These are phyloP conservation scores for Hippophae gyantsensis DNA, from an alignment of 306 rosid species.

Conservation along the genomic window DNA sequence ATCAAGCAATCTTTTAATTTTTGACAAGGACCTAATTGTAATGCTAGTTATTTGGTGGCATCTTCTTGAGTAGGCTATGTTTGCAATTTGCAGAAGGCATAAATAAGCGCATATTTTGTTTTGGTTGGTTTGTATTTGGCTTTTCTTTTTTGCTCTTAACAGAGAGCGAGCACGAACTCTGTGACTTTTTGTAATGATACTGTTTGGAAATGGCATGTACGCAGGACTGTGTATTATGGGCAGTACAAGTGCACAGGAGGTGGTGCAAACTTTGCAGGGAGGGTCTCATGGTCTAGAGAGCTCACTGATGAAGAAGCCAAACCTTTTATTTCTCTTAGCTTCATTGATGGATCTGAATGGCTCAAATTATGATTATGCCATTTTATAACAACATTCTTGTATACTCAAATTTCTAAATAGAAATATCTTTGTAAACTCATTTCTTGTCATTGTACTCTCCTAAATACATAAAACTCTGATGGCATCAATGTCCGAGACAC, in stretches of 20 bases:
- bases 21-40: too few species aligned
- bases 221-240: conserved; percentile 96
- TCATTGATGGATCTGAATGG: conserved; percentile 92
- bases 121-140: conserved; percentile 3
- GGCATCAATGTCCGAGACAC: too few species aligned
- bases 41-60: too few species aligned
- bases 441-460: too few species aligned
- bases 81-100: too few species aligned
- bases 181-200: conserved; percentile 1
- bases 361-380: conserved; percentile 27
- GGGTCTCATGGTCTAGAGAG: conserved; percentile 93
- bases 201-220: background rate
- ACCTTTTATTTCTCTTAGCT: conserved; percentile 79
- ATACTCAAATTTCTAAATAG: too few species aligned
- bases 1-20: too few species aligned
- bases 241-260: conserved; percentile 88
- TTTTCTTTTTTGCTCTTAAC: conserved; percentile 3
- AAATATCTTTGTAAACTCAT: too few species aligned
- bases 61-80: too few species aligned
- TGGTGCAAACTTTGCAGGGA: conserved; percentile 84
- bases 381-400: too few species aligned
- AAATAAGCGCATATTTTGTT: background rate
- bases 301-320: conserved; percentile 82
- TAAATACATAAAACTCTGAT: too few species aligned
- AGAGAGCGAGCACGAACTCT: conserved; percentile 5